A percentile compares a stretch with the other conserved stretches of the same genome.
phyloP scores from a whole-genome alignment of 2,329 filamentous ascomycete genomes.

The Stachybotrys echinatus region DNA sequence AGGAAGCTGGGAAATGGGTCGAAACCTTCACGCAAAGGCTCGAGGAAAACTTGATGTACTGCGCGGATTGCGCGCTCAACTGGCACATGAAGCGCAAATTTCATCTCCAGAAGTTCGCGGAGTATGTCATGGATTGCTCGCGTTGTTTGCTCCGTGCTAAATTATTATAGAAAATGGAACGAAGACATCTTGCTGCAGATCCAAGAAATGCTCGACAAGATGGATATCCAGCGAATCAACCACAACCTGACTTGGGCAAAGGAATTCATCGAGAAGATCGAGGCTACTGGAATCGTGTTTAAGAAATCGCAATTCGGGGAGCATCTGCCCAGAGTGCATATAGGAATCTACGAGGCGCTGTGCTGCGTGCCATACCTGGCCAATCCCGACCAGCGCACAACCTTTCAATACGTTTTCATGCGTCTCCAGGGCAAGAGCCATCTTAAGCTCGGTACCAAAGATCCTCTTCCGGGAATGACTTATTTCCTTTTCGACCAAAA shows the following conservation, averaged over 20 bases:
- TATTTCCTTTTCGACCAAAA: slow-evolving; percentile 66
- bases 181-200: slow-evolving; percentile 49
- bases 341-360: slow-evolving; percentile 82
- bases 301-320: slow-evolving; percentile 40
- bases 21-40: slow-evolving; percentile 53
- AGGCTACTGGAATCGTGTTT: slow-evolving; percentile 40
- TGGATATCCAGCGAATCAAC: slow-evolving; percentile 58
- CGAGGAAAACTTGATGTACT: slow-evolving; percentile 54
- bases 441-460: slow-evolving; percentile 67
- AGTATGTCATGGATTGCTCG: slow-evolving; percentile 33
- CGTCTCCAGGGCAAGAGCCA: slow-evolving; percentile 66
- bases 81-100: slow-evolving; percentile 66
- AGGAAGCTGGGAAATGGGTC: slow-evolving; percentile 54
- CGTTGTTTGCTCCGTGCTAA: background rate
- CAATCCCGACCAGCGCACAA: slow-evolving; percentile 40
- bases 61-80: slow-evolving; percentile 65
- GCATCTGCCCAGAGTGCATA: slow-evolving; percentile 54
- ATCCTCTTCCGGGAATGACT: slow-evolving; percentile 76
- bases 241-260: slow-evolving; percentile 53
- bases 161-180: slow-evolving; percentile 31
- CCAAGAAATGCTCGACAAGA: slow-evolving; percentile 49
- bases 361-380: slow-evolving; percentile 76
- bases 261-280: slow-evolving; percentile 47
- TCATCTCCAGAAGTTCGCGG: slow-evolving; percentile 57
- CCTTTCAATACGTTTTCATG: slow-evolving; percentile 80